phyloP scores from a whole-genome alignment of 2,329 filamentous ascomycete species.

The Epichloe festucae region DNA sequence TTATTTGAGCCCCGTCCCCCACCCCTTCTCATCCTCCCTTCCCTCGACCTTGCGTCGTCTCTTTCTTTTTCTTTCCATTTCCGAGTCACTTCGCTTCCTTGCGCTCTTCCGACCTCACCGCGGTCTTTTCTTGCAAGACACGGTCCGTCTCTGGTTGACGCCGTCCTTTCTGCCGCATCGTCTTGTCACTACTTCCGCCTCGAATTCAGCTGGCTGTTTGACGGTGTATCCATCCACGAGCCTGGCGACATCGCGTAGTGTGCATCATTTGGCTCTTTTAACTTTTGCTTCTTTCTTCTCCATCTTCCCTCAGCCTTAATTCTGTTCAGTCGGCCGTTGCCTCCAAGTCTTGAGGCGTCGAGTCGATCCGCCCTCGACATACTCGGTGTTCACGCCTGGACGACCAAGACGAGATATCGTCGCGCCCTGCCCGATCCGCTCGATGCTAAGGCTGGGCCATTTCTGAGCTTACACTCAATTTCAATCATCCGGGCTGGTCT shows the following conservation, averaged over 20 bases:
- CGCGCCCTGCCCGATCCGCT: conserved; percentile 25
- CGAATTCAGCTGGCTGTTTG: conserved; percentile 12
- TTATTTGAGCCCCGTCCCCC: conserved; percentile 11
- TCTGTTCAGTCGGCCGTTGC: background rate
- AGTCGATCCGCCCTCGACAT: conserved; percentile 14
- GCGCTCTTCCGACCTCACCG: conserved; percentile 11
- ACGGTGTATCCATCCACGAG: conserved; percentile 4
- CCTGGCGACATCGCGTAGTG: conserved; percentile 11
- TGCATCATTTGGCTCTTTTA: conserved; percentile 10
- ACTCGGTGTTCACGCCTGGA: conserved; percentile 22
- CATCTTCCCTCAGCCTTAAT: conserved; percentile 2
- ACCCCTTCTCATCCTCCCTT: conserved; percentile 19
- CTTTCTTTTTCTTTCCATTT: conserved; percentile 18
- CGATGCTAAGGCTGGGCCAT: conserved; percentile 32
- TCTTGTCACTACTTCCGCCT: conserved; percentile 5
- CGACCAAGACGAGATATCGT: conserved; percentile 20
- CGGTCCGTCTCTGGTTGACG: conserved; percentile 2
- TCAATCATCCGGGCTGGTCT: conserved; percentile 34
- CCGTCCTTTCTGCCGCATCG: conserved; percentile 5
- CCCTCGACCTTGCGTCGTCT: conserved; percentile 16
- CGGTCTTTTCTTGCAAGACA: conserved; percentile 9
- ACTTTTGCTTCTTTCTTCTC: conserved; percentile 5
- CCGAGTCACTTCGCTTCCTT: conserved; percentile 12
- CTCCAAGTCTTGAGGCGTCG: conserved; percentile 1
- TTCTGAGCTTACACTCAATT: conserved; percentile 16